Percentiles rank a stretch among this genome's conserved stretches.
Conservation (phyloP, 2,329 filamentous ascomycete genomes). For the Fusarium sp. region DNA sequence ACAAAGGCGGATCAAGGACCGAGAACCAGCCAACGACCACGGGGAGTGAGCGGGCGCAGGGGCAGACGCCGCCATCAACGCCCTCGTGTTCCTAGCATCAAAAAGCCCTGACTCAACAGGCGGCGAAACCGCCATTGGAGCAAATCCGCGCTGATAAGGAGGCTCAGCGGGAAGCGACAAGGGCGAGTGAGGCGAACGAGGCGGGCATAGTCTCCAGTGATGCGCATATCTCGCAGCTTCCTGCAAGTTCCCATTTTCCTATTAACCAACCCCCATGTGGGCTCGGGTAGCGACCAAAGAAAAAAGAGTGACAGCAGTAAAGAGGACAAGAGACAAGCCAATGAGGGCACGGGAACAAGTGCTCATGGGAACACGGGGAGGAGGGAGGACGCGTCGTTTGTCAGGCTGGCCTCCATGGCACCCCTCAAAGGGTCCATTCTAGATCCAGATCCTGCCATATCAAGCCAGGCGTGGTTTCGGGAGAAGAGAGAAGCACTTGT, state of each 20-base stretch:
- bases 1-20: background rate
- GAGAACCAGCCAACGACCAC: background rate
- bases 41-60: conserved; percentile 23
- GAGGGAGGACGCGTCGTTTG: conserved; percentile 28
- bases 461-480: background rate
- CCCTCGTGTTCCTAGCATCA: conserved; percentile 9
- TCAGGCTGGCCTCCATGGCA: conserved; percentile 6
- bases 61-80: conserved; percentile 23
- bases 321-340: conserved; percentile 26
- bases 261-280: background rate
- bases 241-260: conserved; percentile 11
- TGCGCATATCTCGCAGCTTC: conserved; percentile 21
- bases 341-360: conserved; percentile 17
- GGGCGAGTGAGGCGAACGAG: conserved; percentile 26
- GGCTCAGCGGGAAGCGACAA: conserved; percentile 16
- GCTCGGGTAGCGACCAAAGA: background rate
- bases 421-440: conserved; percentile 31
- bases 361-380: conserved; percentile 37
- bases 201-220: conserved; percentile 10
- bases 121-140: conserved; percentile 19
- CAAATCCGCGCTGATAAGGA: conserved; percentile 25
- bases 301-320: background rate
- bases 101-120: conserved; percentile 19
- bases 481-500: background rate
- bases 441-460: conserved; percentile 19